Conservation (phyloP, 2,329 filamentous ascomycete genomes). For the Penicillium rolfsii region DNA sequence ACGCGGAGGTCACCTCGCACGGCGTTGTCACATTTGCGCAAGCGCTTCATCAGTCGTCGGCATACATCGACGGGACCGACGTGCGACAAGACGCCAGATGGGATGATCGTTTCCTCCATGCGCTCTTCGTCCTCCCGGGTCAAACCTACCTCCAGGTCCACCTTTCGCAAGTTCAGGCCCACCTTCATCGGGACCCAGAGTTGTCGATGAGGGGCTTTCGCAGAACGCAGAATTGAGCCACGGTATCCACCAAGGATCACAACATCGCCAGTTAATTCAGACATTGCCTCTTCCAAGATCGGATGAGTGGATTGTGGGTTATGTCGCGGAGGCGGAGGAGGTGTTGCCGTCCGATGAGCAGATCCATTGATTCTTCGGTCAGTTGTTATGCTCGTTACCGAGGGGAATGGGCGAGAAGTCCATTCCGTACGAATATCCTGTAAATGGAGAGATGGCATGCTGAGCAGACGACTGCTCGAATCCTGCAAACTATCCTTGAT, state of each 20-base stretch:
- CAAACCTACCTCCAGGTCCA: conserved; percentile 85
- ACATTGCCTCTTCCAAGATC: conserved; percentile 63
- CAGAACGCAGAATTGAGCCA: conserved; percentile 84
- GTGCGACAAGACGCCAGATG: conserved; percentile 86
- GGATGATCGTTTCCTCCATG: conserved; percentile 80
- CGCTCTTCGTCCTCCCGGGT: conserved; percentile 78
- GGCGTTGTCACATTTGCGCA: conserved; percentile 74
- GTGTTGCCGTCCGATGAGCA: conserved; percentile 9
- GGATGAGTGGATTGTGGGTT: conserved; percentile 40
- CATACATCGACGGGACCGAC: conserved; percentile 92
- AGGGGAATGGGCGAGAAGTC: conserved; percentile 38
- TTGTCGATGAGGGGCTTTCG: conserved; percentile 79
- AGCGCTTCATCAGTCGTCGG: conserved; percentile 74
- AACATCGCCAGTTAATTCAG: conserved; percentile 76
- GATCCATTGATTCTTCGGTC: conserved; percentile 19
- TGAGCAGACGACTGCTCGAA: conserved; percentile 69
- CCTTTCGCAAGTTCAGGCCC: conserved; percentile 86
- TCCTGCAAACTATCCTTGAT: conserved; percentile 87
- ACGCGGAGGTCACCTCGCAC: conserved; percentile 72
- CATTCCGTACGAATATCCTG: conserved; percentile 44
- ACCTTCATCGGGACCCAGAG: conserved; percentile 94
- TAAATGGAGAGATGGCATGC: conserved; percentile 51
- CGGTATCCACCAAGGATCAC: conserved; percentile 89
- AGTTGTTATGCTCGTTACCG: conserved; percentile 16
- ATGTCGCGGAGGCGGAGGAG: conserved; percentile 26